These are phyloP conservation scores for Acacia confusa DNA, from an alignment of 306 rosid genomes.

Conservation along the genomic window DNA sequence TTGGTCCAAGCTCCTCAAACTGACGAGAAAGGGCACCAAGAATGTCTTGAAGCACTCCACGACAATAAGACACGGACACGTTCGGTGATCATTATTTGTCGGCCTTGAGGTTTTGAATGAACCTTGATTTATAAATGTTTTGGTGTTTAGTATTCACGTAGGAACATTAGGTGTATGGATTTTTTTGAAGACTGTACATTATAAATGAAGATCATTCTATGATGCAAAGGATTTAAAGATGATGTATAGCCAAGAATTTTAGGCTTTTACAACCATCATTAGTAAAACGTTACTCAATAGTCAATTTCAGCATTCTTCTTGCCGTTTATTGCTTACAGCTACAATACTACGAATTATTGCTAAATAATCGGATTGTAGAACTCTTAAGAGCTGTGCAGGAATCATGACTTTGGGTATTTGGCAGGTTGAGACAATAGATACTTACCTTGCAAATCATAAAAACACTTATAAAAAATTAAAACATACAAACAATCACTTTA, in stretches of 20 bases:
- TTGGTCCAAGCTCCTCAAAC: conserved; percentile 65
- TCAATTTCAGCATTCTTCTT: not conserved
- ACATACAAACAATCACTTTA: too few species aligned
- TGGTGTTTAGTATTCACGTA: not conserved
- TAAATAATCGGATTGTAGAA: not conserved
- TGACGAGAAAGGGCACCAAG: conserved; percentile 47
- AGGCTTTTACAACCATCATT: not conserved
- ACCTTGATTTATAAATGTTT: not conserved
- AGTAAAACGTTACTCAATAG: not conserved
- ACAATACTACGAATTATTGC: not conserved
- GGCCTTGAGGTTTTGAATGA: not conserved
- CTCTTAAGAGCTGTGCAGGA: not conserved
- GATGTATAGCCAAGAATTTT: not conserved
- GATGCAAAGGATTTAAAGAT: not conserved
- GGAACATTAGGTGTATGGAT: not conserved
- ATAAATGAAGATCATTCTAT: not conserved
- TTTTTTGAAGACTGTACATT: not conserved
- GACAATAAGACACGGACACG: conserved; percentile 28
- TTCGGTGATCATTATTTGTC: not conserved
- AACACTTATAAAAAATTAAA: too few species aligned
- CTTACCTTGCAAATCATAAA: too few species aligned
- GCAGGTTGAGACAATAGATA: fast-evolving
- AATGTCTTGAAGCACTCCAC: conserved; percentile 42
- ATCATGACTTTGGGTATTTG: not conserved
- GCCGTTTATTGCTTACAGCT: not conserved